A percentile compares a stretch with the other conserved stretches of the same genome.
Conservation (phyloP, 164 flowering plant species). For the Umbilicus rupestris region DNA sequence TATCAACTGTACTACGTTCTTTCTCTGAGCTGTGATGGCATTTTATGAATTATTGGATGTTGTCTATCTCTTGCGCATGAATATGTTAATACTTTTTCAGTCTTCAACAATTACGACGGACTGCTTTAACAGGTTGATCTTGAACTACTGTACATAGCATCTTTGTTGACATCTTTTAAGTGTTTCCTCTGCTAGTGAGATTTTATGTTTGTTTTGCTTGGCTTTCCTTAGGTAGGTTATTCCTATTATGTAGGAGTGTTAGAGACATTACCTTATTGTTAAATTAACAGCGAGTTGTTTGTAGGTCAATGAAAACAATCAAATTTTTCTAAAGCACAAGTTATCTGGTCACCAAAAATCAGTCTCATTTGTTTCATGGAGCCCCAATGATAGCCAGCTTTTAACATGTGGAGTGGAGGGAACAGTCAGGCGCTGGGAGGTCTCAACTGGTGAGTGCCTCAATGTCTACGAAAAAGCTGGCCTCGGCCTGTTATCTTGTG, state of each 20-base stretch:
- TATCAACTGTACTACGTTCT: neutral
- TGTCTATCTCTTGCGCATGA: neutral
- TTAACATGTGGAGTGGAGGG: slow-evolving; percentile 84
- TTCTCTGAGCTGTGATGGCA: neutral
- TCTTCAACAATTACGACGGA: neutral
- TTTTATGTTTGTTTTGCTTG: no score
- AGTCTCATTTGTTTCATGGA: slow-evolving; percentile 59
- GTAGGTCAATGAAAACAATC: slow-evolving; percentile 22
- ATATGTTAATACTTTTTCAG: neutral
- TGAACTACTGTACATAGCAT: neutral
- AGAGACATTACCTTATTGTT: neutral
- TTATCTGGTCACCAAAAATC: slow-evolving; percentile 61
- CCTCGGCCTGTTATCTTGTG: slow-evolving; percentile 17
- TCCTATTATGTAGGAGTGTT: neutral
- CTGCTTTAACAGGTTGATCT: neutral
- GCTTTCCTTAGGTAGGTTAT: neutral
- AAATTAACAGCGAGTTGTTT: neutral
- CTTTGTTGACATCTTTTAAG: neutral
- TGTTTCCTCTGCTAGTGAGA: neutral
- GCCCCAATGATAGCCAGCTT: slow-evolving; percentile 60
- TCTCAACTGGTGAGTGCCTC: slow-evolving; percentile 59
- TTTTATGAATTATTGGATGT: neutral
- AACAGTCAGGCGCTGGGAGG: slow-evolving; percentile 69
- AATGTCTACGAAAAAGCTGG: slow-evolving; percentile 30
- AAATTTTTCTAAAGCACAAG: slow-evolving; percentile 23